Base-by-base conservation (phyloP, 2,329 filamentous ascomycete species). In the Clarireedia hainanense region DNA sequence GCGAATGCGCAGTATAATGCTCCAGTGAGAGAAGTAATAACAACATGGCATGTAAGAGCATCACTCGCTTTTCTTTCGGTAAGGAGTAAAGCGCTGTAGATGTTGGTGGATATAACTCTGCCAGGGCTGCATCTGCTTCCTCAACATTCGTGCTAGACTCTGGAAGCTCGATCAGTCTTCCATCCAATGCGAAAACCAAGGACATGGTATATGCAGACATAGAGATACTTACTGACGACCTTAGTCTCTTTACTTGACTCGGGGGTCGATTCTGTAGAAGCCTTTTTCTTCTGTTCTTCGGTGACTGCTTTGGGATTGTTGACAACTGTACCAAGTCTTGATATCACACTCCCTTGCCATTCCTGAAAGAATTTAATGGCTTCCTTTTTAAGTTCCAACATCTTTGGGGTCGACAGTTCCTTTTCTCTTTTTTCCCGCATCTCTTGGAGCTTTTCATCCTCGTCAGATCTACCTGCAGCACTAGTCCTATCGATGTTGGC, bases 1-100 rank as follows among this genome's bases (percentile, higher is more conserved):
- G 81, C 3, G 88, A 88, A 64, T 89, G 84, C 4, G 87, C 81
- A 43, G 78, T 81, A 70, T 94, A 95, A 60, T 88, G 82, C 65
- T 94, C 85, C 14, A 95, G 73, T 2, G 88, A 91, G 2, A 95
- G 73, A 5, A 91, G 66, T 26, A 94, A 74, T 2, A 95, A 74
- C 0, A 95, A 74, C 42, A 90, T 73, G 0, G 84, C 80, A 63
- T 94, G 86, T 6, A 95, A 72, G 6, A 95, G 76, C 6, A 91
- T 74, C 26, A 79, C 78, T 46, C 85, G 76, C 64, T 84, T 86
- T 51, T 83, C 79, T 48, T 80, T 71, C 0, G 80, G 72, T 2
- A 89, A 72, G 9, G 77, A 75, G 62, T 77, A 80, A 10, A 94
- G 75, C 2, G 78, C 70, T 6, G 82, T 89, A 45, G 80, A 75